Conservation (phyloP, 2,329 filamentous ascomycete genomes). For the Dothiorella sarmentorum region DNA sequence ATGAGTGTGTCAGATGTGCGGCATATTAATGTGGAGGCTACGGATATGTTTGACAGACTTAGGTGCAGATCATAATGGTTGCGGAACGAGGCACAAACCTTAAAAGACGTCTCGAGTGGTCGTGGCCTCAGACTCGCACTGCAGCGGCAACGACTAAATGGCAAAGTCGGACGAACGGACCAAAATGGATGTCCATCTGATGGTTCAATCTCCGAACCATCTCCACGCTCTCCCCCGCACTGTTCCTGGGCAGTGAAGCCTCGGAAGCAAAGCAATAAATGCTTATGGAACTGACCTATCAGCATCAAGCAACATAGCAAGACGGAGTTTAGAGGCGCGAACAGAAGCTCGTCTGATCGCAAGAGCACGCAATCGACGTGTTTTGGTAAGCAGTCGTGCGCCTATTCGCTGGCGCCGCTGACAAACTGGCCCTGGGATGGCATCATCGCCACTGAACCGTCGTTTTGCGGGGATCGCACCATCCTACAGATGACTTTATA, state of each 20-base stretch:
- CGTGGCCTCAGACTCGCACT: too few relatives aligned
- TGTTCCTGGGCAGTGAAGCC: not conserved
- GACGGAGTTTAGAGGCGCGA: constrained; percentile 6
- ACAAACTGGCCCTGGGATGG: constrained; percentile 13
- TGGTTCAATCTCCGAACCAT: not conserved
- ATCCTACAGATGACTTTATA: constrained; percentile 7
- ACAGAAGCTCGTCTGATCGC: not conserved
- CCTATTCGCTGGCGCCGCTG: constrained; percentile 10
- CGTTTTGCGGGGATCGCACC: constrained; percentile 10
- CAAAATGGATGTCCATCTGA: too few relatives aligned
- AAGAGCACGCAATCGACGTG: constrained; percentile 16
- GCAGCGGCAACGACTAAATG: not conserved
- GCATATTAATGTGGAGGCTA: not conserved
- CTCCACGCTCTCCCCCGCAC: not conserved
- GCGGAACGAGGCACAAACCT: not conserved
- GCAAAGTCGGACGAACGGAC: not conserved
- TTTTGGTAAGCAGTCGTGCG: constrained; percentile 7
- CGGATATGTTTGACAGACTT: not conserved
- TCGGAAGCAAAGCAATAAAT: not conserved
- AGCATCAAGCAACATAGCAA: not conserved
- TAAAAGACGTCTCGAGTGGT: not conserved
- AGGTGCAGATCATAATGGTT: not conserved
- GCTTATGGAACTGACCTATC: not conserved
- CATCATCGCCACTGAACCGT: constrained; percentile 15
- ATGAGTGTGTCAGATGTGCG: too few relatives aligned